A percentile compares a stretch with the other conserved stretches of the same genome.
These are phyloP conservation scores for Hanseniaspora singularis DNA, from an alignment of 805 yeast genomes.

Conservation along the genomic window DNA sequence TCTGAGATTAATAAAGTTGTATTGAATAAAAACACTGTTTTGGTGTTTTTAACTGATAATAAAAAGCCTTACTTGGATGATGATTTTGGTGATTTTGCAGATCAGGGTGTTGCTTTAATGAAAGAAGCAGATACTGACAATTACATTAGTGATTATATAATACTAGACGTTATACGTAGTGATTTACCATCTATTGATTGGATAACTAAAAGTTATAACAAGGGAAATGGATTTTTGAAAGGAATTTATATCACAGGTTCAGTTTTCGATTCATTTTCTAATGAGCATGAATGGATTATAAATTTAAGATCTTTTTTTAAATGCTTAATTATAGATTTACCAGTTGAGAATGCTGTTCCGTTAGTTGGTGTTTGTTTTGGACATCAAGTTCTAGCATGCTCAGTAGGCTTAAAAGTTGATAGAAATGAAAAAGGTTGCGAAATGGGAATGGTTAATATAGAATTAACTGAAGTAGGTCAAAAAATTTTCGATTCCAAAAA, in stretches of 20 bases:
- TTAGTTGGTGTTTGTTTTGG: slow-evolving; percentile 74
- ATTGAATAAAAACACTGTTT: slow-evolving; percentile 18
- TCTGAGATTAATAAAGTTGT: background rate
- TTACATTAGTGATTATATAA: slow-evolving; percentile 19
- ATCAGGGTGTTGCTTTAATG: slow-evolving; percentile 21
- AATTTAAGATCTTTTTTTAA: slow-evolving; percentile 31
- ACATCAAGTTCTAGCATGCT: slow-evolving; percentile 64
- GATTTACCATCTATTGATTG: slow-evolving; percentile 23
- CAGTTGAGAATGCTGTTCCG: slow-evolving; percentile 27
- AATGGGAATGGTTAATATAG: slow-evolving; percentile 44
- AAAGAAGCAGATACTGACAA: slow-evolving; percentile 15
- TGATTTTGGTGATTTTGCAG: slow-evolving; percentile 24
- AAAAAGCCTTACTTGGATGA: slow-evolving; percentile 20
- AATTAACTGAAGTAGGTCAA: slow-evolving; percentile 34
- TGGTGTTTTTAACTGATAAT: slow-evolving; percentile 24
- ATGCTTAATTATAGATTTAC: slow-evolving; percentile 16
- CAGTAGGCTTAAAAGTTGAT: slow-evolving; percentile 49
- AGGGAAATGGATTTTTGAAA: slow-evolving; percentile 16
- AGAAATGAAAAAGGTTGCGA: slow-evolving; percentile 63
- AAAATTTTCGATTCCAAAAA: slow-evolving; percentile 20
- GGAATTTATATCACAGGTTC: slow-evolving; percentile 43
- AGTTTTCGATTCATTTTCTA: slow-evolving; percentile 34
- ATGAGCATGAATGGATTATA: slow-evolving; percentile 32
- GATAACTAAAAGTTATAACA: slow-evolving; percentile 6
- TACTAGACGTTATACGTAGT: slow-evolving; percentile 19